These are phyloP conservation scores for Hygrophorus russula DNA, from an alignment of 768 basidiomycete species.

Conservation along the genomic window DNA sequence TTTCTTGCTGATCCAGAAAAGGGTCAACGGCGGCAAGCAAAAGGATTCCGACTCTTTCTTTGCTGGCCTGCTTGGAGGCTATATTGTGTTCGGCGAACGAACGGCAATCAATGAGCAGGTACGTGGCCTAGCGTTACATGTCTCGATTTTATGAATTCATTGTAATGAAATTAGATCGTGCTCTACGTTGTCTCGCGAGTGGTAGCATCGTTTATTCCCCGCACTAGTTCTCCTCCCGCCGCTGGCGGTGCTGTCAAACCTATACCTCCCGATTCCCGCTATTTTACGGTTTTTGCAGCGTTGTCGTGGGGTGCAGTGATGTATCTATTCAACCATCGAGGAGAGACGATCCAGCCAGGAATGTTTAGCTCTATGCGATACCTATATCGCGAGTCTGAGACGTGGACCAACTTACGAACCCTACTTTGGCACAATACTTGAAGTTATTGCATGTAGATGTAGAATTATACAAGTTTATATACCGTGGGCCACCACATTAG, in stretches of 20 bases:
- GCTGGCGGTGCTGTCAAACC: slow-evolving; percentile 42
- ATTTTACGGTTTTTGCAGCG: slow-evolving; percentile 83
- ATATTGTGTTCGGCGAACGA: slow-evolving; percentile 76
- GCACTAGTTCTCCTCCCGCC: slow-evolving; percentile 41
- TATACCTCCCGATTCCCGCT: slow-evolving; percentile 71
- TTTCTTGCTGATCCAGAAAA: slow-evolving; percentile 73
- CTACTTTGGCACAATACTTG: slow-evolving; percentile 87
- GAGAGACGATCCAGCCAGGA: slow-evolving; percentile 90
- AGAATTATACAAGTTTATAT: neutral
- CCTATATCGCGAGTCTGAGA: slow-evolving; percentile 87
- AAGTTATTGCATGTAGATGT: slow-evolving; percentile 7
- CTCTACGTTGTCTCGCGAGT: slow-evolving; percentile 93
- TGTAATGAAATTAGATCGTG: slow-evolving; percentile 56
- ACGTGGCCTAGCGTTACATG: slow-evolving; percentile 13
- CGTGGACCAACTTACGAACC: slow-evolving; percentile 73
- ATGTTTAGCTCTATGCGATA: slow-evolving; percentile 97
- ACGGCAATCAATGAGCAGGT: slow-evolving; percentile 91
- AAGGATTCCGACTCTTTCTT: slow-evolving; percentile 79
- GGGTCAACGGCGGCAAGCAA: slow-evolving; percentile 71
- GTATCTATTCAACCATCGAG: slow-evolving; percentile 84
- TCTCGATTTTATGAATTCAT: neutral
- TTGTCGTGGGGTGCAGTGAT: slow-evolving; percentile 93
- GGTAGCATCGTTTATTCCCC: slow-evolving; percentile 83
- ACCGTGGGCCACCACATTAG: neutral
- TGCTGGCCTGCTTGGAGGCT: slow-evolving; percentile 88